Base-by-base conservation (phyloP, 2,329 filamentous ascomycete species). In the Zalaria sp. region DNA sequence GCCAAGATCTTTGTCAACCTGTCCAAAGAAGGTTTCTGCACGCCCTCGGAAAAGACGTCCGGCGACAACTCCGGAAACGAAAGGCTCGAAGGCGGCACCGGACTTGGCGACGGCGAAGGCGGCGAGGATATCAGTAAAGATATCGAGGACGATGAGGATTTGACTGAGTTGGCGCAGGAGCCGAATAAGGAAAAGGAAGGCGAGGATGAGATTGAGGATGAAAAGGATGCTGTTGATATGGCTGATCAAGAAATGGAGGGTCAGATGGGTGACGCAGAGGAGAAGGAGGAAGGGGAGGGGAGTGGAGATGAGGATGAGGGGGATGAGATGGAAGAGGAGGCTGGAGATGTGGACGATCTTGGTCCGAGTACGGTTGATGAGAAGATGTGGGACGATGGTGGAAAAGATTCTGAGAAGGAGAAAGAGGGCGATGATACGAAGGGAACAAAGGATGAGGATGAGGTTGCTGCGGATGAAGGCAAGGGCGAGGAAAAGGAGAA, bases 111-210 rank as follows among this genome's bases (percentile, higher is more conserved):
- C 37, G 93, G 91, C 7, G 84, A 95, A 60, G 93, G 89, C 11
- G 88, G 83, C 4, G 88, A 98, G 57, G 89, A 98, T 60, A 96
- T 98, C 49, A 96, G 88, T 62, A 96, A 98, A 58, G 91, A 98
- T 54, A 82, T 98, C 37, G 78, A 84, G 48, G 81, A 89, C 10
- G 89, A 98, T 46, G 91, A 99, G 58, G 88, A 98, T 57, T 66
- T 98, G 4, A 79, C 83, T 0, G 91, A 98, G 51, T 69, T 98
- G 36, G 89, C 91, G 0, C 85, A 95, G 57, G 83, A 95, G 53
- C 81, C 84, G 37, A 62, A 82, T 47, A 68, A 75, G 32, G 63
- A 68, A 2, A 18, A 18, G 34, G 58, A 67, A 18, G 64, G 66
- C 7, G 71, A 68, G 1, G 46, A 47, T 2, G 80, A 83, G 10